Evolutionary conservation across 2,329 filamentous ascomycete species (phyloP).

Genomic region (Chaetomium strumarium): DNA sequence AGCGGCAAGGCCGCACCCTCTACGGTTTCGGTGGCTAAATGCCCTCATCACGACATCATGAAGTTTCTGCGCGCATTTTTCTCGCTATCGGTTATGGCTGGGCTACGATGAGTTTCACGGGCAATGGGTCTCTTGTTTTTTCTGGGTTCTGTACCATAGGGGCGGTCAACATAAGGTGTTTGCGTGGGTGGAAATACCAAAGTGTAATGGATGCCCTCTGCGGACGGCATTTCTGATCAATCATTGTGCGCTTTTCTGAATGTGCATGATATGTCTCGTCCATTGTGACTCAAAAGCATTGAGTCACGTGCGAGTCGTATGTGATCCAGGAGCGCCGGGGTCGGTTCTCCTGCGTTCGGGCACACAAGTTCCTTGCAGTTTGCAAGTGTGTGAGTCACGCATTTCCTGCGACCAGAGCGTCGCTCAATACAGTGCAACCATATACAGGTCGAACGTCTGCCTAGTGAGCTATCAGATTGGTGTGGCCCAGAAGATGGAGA

Average conservation of each 20-base stretch:
- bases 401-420: too few species aligned
- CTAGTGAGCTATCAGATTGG: too few species aligned
- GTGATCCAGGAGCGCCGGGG: too few species aligned
- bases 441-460: too few species aligned
- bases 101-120: slow-evolving; percentile 19
- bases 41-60: slow-evolving; percentile 9
- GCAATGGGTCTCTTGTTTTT: slow-evolving; percentile 17
- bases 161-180: slow-evolving; percentile 13
- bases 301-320: too few species aligned
- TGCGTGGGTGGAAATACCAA: slow-evolving; percentile 16
- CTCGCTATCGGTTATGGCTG: slow-evolving; percentile 16
- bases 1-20: slow-evolving; percentile 68
- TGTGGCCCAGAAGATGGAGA: too few species aligned
- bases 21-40: slow-evolving; percentile 85
- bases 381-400: too few species aligned
- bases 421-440: too few species aligned
- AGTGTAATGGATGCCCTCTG: slow-evolving; percentile 15
- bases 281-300: too few species aligned
- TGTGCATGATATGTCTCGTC: too few species aligned
- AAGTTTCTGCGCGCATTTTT: slow-evolving; percentile 7
- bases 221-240: slow-evolving; percentile 10
- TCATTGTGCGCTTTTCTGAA: neutral
- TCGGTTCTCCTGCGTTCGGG: too few species aligned
- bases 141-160: slow-evolving; percentile 20
- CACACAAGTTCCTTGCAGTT: too few species aligned